phyloP scores from a whole-genome alignment of 768 basidiomycete species.

The Cubamyces sp. region DNA sequence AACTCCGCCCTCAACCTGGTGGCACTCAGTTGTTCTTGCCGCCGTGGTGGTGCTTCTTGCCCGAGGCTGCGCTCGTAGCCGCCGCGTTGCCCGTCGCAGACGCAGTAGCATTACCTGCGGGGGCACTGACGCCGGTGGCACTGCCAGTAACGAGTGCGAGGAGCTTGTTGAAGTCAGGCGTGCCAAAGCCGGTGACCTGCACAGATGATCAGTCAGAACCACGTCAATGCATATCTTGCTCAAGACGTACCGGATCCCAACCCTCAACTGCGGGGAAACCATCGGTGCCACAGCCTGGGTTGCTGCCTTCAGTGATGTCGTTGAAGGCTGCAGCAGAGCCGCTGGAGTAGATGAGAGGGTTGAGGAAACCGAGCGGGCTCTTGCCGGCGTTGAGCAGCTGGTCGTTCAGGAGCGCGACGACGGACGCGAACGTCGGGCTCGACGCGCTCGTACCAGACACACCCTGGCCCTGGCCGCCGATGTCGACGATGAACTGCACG shows the following conservation, averaged over 20 bases:
- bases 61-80: background rate
- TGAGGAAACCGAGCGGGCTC: conserved; percentile 35
- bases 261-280: conserved; percentile 32
- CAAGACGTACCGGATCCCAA: conserved; percentile 33
- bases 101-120: conserved; percentile 4
- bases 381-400: conserved; percentile 31
- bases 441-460: conserved; percentile 35
- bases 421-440: conserved; percentile 32
- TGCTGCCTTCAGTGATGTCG: conserved; percentile 34
- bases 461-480: conserved; percentile 24
- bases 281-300: conserved; percentile 34
- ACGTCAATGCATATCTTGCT: too few relatives aligned
- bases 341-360: conserved; percentile 33
- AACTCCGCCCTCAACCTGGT: background rate
- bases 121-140: background rate
- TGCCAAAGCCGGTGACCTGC: conserved; percentile 37
- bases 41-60: conserved; percentile 6
- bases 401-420: conserved; percentile 37
- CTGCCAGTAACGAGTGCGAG: conserved; percentile 25
- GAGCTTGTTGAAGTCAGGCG: conserved; percentile 36
- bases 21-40: background rate
- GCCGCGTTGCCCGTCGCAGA: conserved; percentile 1
- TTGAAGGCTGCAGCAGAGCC: conserved; percentile 29
- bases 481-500: conserved; percentile 42
- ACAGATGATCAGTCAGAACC: background rate